Percentiles rank a stretch among this genome's conserved stretches.
phyloP scores from a whole-genome alignment of 2,329 filamentous ascomycete species.

The Fusarium pseudograminearum region DNA sequence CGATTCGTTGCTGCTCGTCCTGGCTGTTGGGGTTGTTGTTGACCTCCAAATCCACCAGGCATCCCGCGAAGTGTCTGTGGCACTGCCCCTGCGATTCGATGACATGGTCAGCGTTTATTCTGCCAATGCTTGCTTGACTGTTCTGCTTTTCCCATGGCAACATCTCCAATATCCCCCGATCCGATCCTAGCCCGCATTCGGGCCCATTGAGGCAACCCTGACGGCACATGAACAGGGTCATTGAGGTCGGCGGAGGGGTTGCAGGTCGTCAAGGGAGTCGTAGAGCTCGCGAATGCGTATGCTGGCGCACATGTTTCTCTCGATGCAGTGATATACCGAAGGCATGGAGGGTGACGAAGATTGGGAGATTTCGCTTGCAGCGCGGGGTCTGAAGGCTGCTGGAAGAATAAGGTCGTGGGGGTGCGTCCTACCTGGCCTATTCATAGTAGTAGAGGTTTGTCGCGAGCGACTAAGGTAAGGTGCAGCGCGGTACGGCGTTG shows the following conservation, averaged over 20 bases:
- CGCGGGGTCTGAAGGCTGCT: conserved; percentile 45
- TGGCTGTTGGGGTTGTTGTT: conserved; percentile 67
- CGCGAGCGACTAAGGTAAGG: conserved; percentile 37
- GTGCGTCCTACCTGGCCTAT: conserved; percentile 68
- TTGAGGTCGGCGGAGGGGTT: conserved; percentile 33
- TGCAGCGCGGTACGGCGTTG: conserved; percentile 20
- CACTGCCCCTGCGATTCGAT: conserved; percentile 62
- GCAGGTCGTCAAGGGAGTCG: conserved; percentile 29
- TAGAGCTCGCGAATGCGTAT: conserved; percentile 27
- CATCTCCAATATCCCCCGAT: conserved; percentile 4
- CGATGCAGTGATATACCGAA: conserved; percentile 22
- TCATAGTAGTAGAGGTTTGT: conserved; percentile 60
- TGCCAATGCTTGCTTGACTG: conserved; percentile 32
- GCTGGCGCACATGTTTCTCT: conserved; percentile 31
- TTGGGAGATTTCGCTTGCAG: conserved; percentile 42
- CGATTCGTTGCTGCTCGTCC: conserved; percentile 68
- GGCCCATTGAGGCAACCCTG: conserved; percentile 35
- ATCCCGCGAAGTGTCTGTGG: conserved; percentile 73
- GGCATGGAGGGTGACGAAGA: conserved; percentile 28
- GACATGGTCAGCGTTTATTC: conserved; percentile 48
- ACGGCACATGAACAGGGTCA: conserved; percentile 28
- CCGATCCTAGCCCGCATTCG: conserved; percentile 12
- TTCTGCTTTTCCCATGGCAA: conserved; percentile 17
- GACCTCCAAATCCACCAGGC: conserved; percentile 69
- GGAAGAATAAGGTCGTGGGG: conserved; percentile 46